Evolutionary conservation across 306 rosid species (phyloP), one percentile per base, ranked within the genome.

Genomic region (Carpinus viminea): DNA sequence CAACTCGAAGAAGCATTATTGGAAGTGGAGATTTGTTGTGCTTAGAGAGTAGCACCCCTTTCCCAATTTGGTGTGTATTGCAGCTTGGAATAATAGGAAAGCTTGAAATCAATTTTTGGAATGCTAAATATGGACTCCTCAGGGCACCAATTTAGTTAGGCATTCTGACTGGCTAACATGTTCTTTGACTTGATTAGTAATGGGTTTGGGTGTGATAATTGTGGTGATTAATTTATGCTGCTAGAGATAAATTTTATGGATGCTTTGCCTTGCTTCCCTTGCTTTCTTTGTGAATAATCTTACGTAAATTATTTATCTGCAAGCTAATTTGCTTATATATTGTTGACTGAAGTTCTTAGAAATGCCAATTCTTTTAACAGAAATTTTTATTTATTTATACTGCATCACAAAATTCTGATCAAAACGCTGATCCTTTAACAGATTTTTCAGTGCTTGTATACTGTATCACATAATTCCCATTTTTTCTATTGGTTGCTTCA

Each of bases 401-500:
- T 8, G 24, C 4, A 18, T 20, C 48, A 18, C 51, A 41, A 8
- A n/a, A 43, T 41, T 18, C 51, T 41, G 45, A 41, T 41, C 8
- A 5, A 41, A 41, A 41, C 1, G 8, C 45, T 41, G 45, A 41
- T 41, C 5, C 45, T 41, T 41, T 64, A 17, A 38, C 48, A 1
- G 72, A n/a, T 18, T 20, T 38, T 68, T 17, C 16, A 68, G 11
- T 41, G 21, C 28, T 36, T 66, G 5, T 36, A 41, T 34, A 66
- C 72, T 8, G 21, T 9, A 17, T 20, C 48, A 18, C 50, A 38
- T 17, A n/a, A 43, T 41, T 38, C 28, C n/a, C 13, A 48, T 77
- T 78, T 38, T 68, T 78, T 68, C 47, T 51, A 50, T 5, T 60
- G 7, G 72, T 57, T 74, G 59, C 61, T 50, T 46, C 45, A 72